Percentiles rank a stretch among this genome's conserved stretches.
phyloP scores from a whole-genome alignment of 257 asterid species.

The Penstemon eatonii region DNA sequence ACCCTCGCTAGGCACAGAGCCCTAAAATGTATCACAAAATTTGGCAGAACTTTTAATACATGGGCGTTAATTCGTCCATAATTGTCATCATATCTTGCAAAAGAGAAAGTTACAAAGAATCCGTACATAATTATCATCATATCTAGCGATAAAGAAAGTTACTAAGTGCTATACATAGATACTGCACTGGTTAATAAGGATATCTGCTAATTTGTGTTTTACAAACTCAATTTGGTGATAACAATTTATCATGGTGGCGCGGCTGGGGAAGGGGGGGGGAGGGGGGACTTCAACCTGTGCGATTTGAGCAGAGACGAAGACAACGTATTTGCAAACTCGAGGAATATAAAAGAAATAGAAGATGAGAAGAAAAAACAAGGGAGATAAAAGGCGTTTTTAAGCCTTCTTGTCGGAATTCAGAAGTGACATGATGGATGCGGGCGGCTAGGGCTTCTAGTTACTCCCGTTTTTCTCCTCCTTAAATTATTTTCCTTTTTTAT shows the following conservation, averaged over 20 bases:
- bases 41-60: too few species aligned
- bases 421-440: not conserved
- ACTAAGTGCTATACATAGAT: too few species aligned
- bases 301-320: not conserved
- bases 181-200: too few species aligned
- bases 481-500: not conserved
- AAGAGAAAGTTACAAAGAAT: too few species aligned
- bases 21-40: too few species aligned
- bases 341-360: not conserved
- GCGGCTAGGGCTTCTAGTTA: conserved; percentile 1
- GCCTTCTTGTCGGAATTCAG: not conserved
- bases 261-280: not conserved
- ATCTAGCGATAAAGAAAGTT: too few species aligned
- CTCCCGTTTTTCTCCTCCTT: not conserved
- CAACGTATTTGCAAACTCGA: not conserved
- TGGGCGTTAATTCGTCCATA: too few species aligned
- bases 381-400: not conserved
- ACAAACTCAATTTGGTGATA: not conserved
- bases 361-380: not conserved
- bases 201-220: not conserved
- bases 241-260: not conserved
- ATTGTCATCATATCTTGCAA: too few species aligned
- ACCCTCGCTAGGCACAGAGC: too few species aligned
- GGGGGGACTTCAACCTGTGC: not conserved
- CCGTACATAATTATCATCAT: too few species aligned